Evolutionary conservation across 257 asterid genomes (phyloP).

Genomic region (Galeopsis tetrahit): DNA sequence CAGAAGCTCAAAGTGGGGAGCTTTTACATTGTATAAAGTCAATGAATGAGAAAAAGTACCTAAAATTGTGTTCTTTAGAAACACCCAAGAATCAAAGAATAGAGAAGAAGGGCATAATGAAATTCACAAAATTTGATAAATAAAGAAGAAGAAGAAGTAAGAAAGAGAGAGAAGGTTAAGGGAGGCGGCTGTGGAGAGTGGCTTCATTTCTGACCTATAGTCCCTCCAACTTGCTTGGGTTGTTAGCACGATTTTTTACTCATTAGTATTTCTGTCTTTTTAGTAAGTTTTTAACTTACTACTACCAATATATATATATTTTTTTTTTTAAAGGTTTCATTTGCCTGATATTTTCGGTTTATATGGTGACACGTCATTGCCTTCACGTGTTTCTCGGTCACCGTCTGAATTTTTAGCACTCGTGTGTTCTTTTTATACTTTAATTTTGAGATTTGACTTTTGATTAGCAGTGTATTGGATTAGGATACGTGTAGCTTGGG

Average conservation of each 20-base stretch:
- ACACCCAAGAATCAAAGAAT: conserved; percentile 42
- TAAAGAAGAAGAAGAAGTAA: conserved; percentile 16
- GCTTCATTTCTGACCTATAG: conserved; percentile 48
- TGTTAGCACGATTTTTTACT: background rate
- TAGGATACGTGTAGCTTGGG: background rate
- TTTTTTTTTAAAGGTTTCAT: background rate
- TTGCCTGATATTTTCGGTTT: background rate
- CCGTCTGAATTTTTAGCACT: background rate
- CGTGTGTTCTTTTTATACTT: background rate
- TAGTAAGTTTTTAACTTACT: too few species aligned
- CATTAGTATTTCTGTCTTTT: background rate
- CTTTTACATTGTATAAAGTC: conserved; percentile 37
- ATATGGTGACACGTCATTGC: conserved; percentile 19
- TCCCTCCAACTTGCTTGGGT: conserved; percentile 66
- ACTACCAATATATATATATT: background rate
- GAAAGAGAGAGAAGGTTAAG: conserved; percentile 50
- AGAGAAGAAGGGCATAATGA: conserved; percentile 19
- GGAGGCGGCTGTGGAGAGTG: conserved; percentile 58
- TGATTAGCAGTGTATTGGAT: background rate
- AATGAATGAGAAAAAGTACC: conserved; percentile 41
- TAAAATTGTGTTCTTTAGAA: conserved; percentile 36
- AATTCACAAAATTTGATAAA: conserved; percentile 18
- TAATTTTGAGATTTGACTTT: background rate
- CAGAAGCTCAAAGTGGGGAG: conserved; percentile 24
- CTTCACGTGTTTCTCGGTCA: conserved; percentile 13